A percentile compares a stretch with the other conserved stretches of the same genome.
Conservation (phyloP, 129 eudicot genomes). For the Calendula officinalis region DNA sequence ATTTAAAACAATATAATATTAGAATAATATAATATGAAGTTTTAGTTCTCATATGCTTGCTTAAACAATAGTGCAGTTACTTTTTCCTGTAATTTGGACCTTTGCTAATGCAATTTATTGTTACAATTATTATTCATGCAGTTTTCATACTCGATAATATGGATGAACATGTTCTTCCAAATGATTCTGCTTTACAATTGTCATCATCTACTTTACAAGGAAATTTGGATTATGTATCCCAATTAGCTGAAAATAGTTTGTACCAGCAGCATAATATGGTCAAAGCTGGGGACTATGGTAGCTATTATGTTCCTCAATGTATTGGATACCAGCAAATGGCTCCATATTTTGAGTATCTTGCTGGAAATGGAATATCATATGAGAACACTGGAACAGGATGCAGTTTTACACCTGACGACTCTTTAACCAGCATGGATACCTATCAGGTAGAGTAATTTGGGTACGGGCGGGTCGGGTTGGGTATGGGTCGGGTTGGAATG, state of each 20-base stretch:
- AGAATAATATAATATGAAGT: not conserved
- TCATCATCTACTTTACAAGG: slow-evolving; percentile 30
- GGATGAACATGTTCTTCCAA: slow-evolving; percentile 32
- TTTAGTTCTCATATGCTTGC: not conserved
- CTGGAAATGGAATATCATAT: slow-evolving; percentile 34
- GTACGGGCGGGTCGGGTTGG: too few species aligned
- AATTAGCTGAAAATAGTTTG: slow-evolving; percentile 27
- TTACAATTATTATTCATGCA: slow-evolving; percentile 25
- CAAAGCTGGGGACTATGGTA: slow-evolving; percentile 27
- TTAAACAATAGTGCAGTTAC: too few species aligned
- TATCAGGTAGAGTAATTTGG: slow-evolving; percentile 27
- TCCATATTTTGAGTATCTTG: slow-evolving; percentile 44
- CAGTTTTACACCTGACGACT: slow-evolving; percentile 22
- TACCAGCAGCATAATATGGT: slow-evolving; percentile 28
- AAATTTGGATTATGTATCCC: slow-evolving; percentile 27
- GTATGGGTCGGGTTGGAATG: not conserved
- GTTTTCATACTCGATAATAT: slow-evolving; percentile 25
- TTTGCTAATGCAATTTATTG: slow-evolving; percentile 16
- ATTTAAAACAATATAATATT: not conserved
- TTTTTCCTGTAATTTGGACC: not conserved
- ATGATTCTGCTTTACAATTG: slow-evolving; percentile 28
- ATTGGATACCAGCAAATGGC: slow-evolving; percentile 41
- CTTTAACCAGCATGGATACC: slow-evolving; percentile 30
- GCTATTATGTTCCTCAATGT: slow-evolving; percentile 39
- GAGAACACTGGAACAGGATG: slow-evolving; percentile 28